Base-by-base conservation (phyloP, 305 asterid species). In the Rubia peregrina region DNA sequence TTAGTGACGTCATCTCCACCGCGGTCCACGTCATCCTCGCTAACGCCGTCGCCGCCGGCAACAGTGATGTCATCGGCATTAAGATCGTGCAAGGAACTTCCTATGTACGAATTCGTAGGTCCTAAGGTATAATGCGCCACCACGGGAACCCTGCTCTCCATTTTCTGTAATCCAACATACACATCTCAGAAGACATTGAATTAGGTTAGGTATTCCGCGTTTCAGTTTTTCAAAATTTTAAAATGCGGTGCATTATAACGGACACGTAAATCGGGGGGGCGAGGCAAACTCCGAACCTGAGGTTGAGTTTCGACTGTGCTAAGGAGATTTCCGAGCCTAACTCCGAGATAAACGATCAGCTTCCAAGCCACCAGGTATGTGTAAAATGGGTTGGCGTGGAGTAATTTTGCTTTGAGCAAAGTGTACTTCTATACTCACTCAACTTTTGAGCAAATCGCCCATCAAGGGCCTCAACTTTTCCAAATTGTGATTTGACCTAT, bases 11-110 rank as follows among this genome's bases (percentile, higher is more conserved):
- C 89, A 74, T 84, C 83, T 12, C 79, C 74, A 38, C 85, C 82
- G 56, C 81, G 78, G 76, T 82, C 85, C 42, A 76, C 88, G 77
- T 78, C 89, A 56, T 81, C 87, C 7, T 79, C 88, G 21, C 69
- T 68, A 10, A 55, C 75, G 17, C 75, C 43, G 42, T 73, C 72
- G 14, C 49, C 72, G n/a, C 62, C 71, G 51, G 62, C 36, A 24
- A 43, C 78, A 38, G 78, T 26, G 9, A 74, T 60, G 22, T 68
- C 78, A 68, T 62, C 74, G 40, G 74, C 70, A 51, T 75, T 75
- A 75, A 75, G 78, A 70, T 75, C 78, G 48, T 69, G 78, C 70
- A 75, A 69, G 12, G 74, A 75, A 69, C 67, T 69, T 53, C 74
- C 78, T 0, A 75, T 71, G 56, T 75, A 75, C 2, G 78, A 69